A percentile compares a stretch with the other conserved stretches of the same genome.
Evolutionary conservation across 805 yeast species (phyloP).

Genomic region (Pichia eremophila): DNA sequence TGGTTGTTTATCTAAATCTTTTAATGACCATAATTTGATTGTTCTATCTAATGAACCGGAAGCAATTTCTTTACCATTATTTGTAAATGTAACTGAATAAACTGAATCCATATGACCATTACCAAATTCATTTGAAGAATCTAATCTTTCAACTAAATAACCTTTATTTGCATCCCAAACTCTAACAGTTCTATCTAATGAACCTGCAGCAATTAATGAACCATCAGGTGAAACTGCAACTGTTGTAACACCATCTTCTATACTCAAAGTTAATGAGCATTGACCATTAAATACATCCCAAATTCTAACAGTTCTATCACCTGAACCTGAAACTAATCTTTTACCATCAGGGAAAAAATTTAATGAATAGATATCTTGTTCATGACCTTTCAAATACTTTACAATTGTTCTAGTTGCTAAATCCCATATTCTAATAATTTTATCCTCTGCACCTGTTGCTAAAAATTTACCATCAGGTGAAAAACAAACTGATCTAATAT

Average conservation of each 20-base stretch:
- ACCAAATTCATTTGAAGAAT: constrained; percentile 76
- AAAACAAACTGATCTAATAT: constrained; percentile 92
- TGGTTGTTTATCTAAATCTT: constrained; percentile 40
- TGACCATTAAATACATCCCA: constrained; percentile 92
- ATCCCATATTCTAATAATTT: constrained; percentile 93
- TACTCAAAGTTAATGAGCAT: constrained; percentile 77
- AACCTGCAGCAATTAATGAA: constrained; percentile 88
- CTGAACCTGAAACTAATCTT: constrained; percentile 89
- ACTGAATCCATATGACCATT: constrained; percentile 96
- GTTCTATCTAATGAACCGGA: constrained; percentile 94
- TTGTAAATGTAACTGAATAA: constrained; percentile 87
- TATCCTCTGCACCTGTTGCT: constrained; percentile 92
- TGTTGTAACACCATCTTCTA: constrained; percentile 97
- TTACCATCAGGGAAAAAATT: constrained; percentile 94
- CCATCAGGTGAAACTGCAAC: constrained; percentile 97
- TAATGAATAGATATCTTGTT: constrained; percentile 92
- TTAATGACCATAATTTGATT: constrained; percentile 90
- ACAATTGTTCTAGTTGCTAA: constrained; percentile 76
- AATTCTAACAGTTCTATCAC: constrained; percentile 91
- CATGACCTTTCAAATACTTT: constrained; percentile 85
- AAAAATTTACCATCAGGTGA: constrained; percentile 89
- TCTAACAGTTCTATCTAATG: constrained; percentile 88
- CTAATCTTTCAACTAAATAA: constrained; percentile 82
- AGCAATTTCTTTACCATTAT: constrained; percentile 84
- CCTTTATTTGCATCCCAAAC: constrained; percentile 96